Base-by-base conservation (phyloP, 2,329 filamentous ascomycete genomes). In the Sclerotinia subarctica region DNA sequence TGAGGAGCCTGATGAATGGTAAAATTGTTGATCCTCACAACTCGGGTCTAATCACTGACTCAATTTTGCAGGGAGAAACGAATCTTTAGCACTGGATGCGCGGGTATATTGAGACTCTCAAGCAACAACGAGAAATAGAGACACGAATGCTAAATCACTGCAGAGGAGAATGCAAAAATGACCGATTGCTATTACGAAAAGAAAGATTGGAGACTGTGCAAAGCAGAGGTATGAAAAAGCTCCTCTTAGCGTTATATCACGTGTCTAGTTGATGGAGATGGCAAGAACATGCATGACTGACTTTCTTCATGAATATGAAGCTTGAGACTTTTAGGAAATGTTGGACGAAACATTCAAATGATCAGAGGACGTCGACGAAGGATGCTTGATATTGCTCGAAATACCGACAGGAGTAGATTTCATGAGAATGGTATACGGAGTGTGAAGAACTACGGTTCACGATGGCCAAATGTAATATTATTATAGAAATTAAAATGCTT, bases 1-100 rank as follows among this genome's bases (percentile, higher is more conserved):
- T 68, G 93, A 97, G 79, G 94, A 97, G 79, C 92, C 92, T 5
- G 95, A 98, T 84, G 94, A 97, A 69, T 98, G 94, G 95, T 98
- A 82, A 80, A 74, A 53, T 47, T 56, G 29, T 66, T 53, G 53
- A 66, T 46, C 47, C 69, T 66, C 72, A 72, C 49, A 54, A 53
- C 32, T 68, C 42, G 46, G 24, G 42, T 67, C 66, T 64, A 67
- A 70, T 72, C 67, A 69, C 71, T 72, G 71, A 74, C 57, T 64
- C 46, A 63, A 67, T 60, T 47, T 52, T 74, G 69, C 78, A 98
- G 94, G 94, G 94, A 98, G 82, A 94, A 97, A 85, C 86, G 95
- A 77, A 98, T 98, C 79, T 96, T 93, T 82, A 97, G 93, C 82
- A 98, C 94, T 3, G 95, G 94, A 69, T 98, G 94, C 77, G 87